Evolutionary conservation across 371 early-diverging fungal species (phyloP).

Genomic region (Mortierella sp.): DNA sequence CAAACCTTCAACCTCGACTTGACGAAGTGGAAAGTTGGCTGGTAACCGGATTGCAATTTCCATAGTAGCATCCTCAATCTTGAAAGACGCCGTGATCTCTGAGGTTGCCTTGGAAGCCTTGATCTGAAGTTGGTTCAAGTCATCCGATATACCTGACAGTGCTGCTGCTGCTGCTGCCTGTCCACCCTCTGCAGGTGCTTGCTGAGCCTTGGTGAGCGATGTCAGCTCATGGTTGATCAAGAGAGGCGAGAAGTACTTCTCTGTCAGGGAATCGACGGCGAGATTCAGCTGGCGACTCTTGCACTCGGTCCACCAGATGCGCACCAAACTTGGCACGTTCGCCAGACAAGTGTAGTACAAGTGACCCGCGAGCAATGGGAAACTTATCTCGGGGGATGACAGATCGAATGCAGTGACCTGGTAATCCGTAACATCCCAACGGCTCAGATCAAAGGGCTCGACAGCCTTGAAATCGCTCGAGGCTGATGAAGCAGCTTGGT

Average conservation of each 20-base stretch:
- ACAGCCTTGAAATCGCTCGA: slow-evolving; percentile 16
- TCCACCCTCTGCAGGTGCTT: slow-evolving; percentile 56
- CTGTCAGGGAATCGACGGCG: slow-evolving; percentile 80
- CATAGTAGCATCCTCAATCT: slow-evolving; percentile 87
- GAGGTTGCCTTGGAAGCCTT: slow-evolving; percentile 72
- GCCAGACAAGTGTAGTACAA: slow-evolving; percentile 74
- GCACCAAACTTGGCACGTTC: slow-evolving; percentile 77
- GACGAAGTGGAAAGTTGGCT: slow-evolving; percentile 81
- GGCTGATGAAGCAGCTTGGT: slow-evolving; percentile 15
- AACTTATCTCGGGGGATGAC: slow-evolving; percentile 61
- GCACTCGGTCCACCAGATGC: slow-evolving; percentile 87
- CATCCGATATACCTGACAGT: slow-evolving; percentile 58
- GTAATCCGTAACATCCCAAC: slow-evolving; percentile 76
- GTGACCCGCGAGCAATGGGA: slow-evolving; percentile 77
- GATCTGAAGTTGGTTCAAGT: slow-evolving; percentile 71
- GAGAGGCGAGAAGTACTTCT: slow-evolving; percentile 72
- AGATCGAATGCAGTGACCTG: slow-evolving; percentile 66
- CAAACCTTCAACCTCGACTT: slow-evolving; percentile 83
- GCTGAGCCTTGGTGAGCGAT: slow-evolving; percentile 58
- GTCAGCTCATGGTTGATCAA: slow-evolving; percentile 76
- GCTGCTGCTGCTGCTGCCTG: slow-evolving; percentile 68
- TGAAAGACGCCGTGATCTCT: slow-evolving; percentile 82
- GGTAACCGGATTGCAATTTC: slow-evolving; percentile 89
- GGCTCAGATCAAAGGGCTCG: slow-evolving; percentile 73
- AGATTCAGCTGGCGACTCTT: slow-evolving; percentile 79